phyloP scores from a whole-genome alignment of 129 eudicot genomes.

The Sambucus nigra region DNA sequence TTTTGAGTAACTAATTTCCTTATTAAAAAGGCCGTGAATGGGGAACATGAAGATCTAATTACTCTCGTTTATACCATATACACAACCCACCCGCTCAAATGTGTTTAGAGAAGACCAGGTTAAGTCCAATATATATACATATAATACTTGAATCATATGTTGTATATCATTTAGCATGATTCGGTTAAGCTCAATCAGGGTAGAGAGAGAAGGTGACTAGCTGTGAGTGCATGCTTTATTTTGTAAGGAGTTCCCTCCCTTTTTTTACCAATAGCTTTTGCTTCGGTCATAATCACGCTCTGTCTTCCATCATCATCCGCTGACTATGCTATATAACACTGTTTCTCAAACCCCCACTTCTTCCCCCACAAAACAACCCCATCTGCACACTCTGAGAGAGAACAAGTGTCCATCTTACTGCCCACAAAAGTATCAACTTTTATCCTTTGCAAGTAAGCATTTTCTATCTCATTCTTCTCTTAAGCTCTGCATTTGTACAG shows the following conservation, averaged over 20 bases:
- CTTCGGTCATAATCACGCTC: conserved; percentile 27
- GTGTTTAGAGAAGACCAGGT: too few relatives aligned
- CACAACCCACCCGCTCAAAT: too few relatives aligned
- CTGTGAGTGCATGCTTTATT: conserved; percentile 35
- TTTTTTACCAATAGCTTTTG: conserved; percentile 24
- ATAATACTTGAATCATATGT: too few relatives aligned
- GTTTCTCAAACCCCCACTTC: conserved; percentile 19
- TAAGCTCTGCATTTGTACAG: background rate
- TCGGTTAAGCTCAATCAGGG: background rate
- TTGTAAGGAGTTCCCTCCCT: conserved; percentile 48
- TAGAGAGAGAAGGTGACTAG: conserved; percentile 7
- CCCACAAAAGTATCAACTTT: conserved; percentile 16
- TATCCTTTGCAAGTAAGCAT: conserved; percentile 28
- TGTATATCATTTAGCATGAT: too few relatives aligned
- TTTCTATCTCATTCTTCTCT: conserved; percentile 12
- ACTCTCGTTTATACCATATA: too few relatives aligned
- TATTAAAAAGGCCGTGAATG: too few relatives aligned
- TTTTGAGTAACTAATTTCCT: too few relatives aligned
- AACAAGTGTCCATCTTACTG: conserved; percentile 11
- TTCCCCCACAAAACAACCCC: conserved; percentile 17
- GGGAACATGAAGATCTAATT: too few relatives aligned
- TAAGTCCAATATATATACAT: too few relatives aligned
- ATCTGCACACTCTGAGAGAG: conserved; percentile 4
- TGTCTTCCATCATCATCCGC: conserved; percentile 32
- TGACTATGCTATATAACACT: conserved; percentile 21